Evolutionary conservation across 768 basidiomycete genomes (phyloP).

Genomic region (Agaricus sinodeliciosus): DNA sequence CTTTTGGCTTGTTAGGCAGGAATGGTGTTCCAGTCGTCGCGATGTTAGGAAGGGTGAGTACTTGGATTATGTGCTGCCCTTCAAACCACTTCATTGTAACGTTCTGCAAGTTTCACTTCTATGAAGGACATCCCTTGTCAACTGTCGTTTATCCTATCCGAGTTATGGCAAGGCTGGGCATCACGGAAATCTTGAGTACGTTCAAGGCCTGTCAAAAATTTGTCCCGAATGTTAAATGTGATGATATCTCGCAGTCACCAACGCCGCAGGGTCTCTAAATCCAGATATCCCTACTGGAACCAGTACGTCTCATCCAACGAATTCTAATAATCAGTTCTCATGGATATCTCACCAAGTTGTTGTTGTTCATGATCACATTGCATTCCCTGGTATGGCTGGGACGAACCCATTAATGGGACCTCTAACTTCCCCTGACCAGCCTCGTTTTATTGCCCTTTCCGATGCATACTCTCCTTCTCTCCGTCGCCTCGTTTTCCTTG

Average conservation of each 20-base stretch:
- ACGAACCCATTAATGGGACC: conserved; percentile 78
- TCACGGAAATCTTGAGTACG: conserved; percentile 71
- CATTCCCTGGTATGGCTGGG: conserved; percentile 71
- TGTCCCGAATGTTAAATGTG: not conserved
- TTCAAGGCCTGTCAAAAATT: not conserved
- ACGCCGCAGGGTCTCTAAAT: conserved; percentile 81
- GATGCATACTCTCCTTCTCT: conserved; percentile 73
- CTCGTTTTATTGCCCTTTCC: conserved; percentile 80
- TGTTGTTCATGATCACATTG: conserved; percentile 79
- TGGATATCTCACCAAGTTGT: conserved; percentile 48
- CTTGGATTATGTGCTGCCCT: not conserved
- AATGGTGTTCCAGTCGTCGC: conserved; percentile 76
- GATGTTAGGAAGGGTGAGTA: conserved; percentile 78
- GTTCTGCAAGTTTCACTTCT: conserved; percentile 63
- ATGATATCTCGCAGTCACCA: conserved; percentile 54
- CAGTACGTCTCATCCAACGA: conserved; percentile 38
- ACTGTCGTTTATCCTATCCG: conserved; percentile 76
- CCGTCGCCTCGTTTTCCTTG: conserved; percentile 66
- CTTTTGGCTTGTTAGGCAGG: conserved; percentile 73
- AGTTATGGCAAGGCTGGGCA: conserved; percentile 71
- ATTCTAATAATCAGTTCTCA: conserved; percentile 10
- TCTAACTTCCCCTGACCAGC: conserved; percentile 44
- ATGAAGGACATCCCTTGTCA: conserved; percentile 72
- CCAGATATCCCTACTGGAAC: conserved; percentile 71
- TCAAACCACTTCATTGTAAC: not conserved